Percentiles rank a stretch among this genome's conserved stretches.
Evolutionary conservation across 2,329 filamentous ascomycete species (phyloP).

Genomic region (Cytospora paraplurivora): DNA sequence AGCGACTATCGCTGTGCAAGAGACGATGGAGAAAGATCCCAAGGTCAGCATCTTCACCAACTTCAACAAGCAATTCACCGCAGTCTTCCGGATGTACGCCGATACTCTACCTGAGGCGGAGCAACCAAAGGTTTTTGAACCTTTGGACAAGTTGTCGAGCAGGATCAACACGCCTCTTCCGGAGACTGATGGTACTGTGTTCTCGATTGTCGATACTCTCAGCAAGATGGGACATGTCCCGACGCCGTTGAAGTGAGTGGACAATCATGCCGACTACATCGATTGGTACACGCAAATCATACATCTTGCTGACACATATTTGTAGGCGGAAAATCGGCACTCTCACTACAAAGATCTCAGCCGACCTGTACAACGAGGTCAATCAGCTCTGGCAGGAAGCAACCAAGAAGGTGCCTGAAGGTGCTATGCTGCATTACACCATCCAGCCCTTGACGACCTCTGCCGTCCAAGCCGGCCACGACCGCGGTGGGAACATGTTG

Average conservation of each 20-base stretch:
- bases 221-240: background rate
- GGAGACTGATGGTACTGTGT: slow-evolving; percentile 1
- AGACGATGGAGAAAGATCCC: slow-evolving; percentile 31
- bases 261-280: background rate
- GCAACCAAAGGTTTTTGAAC: slow-evolving; percentile 24
- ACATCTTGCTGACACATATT: background rate
- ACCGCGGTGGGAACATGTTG: slow-evolving; percentile 3
- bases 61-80: slow-evolving; percentile 23
- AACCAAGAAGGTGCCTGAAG: slow-evolving; percentile 6
- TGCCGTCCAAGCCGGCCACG: slow-evolving; percentile 3
- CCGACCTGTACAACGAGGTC: slow-evolving; percentile 4
- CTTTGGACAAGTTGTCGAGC: slow-evolving; percentile 27
- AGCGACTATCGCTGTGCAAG: slow-evolving; percentile 24
- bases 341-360: background rate
- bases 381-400: slow-evolving; percentile 1
- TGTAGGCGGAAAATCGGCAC: slow-evolving; percentile 14
- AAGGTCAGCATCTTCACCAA: slow-evolving; percentile 28
- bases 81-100: slow-evolving; percentile 30
- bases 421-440: slow-evolving; percentile 10
- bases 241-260: slow-evolving; percentile 6
- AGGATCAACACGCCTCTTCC: background rate
- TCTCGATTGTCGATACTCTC: background rate
- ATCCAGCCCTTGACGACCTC: slow-evolving; percentile 11
- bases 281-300: no score
- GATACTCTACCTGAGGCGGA: slow-evolving; percentile 2